Evolutionary conservation across 2,329 filamentous ascomycete species (phyloP).

Genomic region (Sclerotinia minor): DNA sequence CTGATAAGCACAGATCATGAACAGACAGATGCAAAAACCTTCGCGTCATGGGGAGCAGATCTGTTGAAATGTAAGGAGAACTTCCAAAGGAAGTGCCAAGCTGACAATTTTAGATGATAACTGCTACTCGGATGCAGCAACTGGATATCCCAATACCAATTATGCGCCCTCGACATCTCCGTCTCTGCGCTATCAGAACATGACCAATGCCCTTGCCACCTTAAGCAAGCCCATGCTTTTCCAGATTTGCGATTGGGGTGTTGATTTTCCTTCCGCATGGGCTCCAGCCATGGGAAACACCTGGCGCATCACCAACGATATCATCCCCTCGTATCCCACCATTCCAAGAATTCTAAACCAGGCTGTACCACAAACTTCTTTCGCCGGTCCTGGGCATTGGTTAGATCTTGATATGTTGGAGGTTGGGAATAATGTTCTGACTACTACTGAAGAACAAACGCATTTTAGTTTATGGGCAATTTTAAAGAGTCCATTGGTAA

Average conservation of each 20-base stretch:
- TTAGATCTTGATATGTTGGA: slow-evolving; percentile 48
- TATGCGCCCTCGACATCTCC: slow-evolving; percentile 44
- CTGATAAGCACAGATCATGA: slow-evolving; percentile 33
- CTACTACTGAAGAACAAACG: slow-evolving; percentile 44
- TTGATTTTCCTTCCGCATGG: slow-evolving; percentile 46
- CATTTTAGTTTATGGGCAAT: slow-evolving; percentile 48
- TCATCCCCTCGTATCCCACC: slow-evolving; percentile 44
- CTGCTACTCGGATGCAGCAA: slow-evolving; percentile 43
- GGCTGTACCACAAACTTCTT: slow-evolving; percentile 44
- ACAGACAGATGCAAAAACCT: slow-evolving; percentile 33
- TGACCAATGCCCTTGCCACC: slow-evolving; percentile 41
- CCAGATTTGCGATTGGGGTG: slow-evolving; percentile 47
- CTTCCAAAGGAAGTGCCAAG: slow-evolving; percentile 22
- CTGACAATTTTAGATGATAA: slow-evolving; percentile 40
- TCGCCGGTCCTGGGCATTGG: slow-evolving; percentile 45
- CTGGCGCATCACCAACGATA: slow-evolving; percentile 48
- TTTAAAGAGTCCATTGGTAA: slow-evolving; percentile 41
- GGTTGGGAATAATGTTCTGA: slow-evolving; percentile 45
- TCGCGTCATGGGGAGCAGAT: slow-evolving; percentile 42
- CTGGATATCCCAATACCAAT: slow-evolving; percentile 42
- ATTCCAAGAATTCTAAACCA: slow-evolving; percentile 47
- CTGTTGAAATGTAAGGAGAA: slow-evolving; percentile 46
- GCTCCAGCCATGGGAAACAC: slow-evolving; percentile 44
- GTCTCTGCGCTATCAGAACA: slow-evolving; percentile 40
- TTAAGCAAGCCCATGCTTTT: slow-evolving; percentile 42